Percentiles rank a stretch among this genome's conserved stretches.
Evolutionary conservation across 768 basidiomycete species (phyloP).

Genomic region (Harrya chromipes): DNA sequence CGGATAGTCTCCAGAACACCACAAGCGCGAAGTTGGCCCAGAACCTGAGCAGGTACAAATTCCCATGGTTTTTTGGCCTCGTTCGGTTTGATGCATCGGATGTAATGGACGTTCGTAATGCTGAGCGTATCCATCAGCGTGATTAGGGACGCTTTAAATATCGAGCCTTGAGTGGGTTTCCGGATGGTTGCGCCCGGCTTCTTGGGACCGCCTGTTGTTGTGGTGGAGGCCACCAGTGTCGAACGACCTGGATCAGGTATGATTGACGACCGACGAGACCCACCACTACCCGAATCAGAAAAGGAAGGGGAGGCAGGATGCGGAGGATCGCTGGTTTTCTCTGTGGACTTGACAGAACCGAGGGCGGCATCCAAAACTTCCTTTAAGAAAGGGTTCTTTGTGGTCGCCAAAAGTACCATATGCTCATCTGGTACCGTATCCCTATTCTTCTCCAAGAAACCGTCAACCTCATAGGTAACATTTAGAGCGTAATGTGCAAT

Average conservation of each 20-base stretch:
- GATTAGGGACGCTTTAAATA: constrained; percentile 94
- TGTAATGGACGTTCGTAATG: constrained; percentile 98
- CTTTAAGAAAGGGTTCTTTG: constrained; percentile 90
- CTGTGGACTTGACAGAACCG: constrained; percentile 62
- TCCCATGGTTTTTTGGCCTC: constrained; percentile 97
- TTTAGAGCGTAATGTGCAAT: constrained; percentile 98
- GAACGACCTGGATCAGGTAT: constrained; percentile 86
- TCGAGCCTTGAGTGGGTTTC: constrained; percentile 97
- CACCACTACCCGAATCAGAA: constrained; percentile 74
- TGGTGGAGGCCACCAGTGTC: constrained; percentile 56
- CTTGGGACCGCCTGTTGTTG: constrained; percentile 44
- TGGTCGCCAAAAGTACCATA: constrained; percentile 78
- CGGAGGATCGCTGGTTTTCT: constrained; percentile 45
- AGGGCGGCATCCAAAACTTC: constrained; percentile 93
- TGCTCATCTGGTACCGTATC: constrained; percentile 99
- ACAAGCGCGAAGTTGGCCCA: constrained; percentile 93
- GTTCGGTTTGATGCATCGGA: constrained; percentile 99
- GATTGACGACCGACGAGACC: constrained; percentile 77
- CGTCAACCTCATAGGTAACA: constrained; percentile 97
- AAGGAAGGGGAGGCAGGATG: constrained; percentile 72
- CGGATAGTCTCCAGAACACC: constrained; percentile 99
- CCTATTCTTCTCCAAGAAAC: constrained; percentile 97
- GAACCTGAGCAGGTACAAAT: constrained; percentile 91
- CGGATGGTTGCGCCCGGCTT: constrained; percentile 66
- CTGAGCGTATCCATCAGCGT: constrained; percentile 96